Conservation (phyloP, 305 asterid genomes). For the Withania somnifera region DNA sequence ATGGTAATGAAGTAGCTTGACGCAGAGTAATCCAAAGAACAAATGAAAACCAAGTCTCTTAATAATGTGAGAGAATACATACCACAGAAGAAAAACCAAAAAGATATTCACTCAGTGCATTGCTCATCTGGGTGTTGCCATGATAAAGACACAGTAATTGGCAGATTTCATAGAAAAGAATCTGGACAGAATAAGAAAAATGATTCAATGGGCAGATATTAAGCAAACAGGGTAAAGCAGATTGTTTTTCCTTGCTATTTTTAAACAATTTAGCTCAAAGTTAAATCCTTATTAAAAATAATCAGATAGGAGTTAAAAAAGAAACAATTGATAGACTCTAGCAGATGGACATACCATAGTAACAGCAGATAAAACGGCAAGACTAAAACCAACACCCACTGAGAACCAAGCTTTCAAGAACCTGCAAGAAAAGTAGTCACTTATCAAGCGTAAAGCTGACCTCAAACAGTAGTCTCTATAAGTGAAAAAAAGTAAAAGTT, state of each 20-base stretch:
- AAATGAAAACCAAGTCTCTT: neutral
- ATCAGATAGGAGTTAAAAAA: neutral
- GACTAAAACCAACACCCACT: constrained; percentile 62
- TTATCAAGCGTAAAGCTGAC: neutral
- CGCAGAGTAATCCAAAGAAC: neutral
- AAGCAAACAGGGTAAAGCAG: neutral
- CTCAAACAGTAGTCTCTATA: neutral
- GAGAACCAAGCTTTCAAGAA: constrained; percentile 61
- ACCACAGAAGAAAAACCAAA: constrained; percentile 45
- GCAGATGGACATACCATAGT: constrained; percentile 29
- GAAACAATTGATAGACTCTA: neutral
- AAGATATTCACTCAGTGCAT: constrained; percentile 18
- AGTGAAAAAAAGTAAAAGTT: neutral
- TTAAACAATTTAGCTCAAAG: neutral
- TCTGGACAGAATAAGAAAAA: constrained; percentile 18
- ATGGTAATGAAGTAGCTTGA: neutral
- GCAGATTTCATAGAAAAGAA: constrained; percentile 42
- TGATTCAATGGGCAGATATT: neutral
- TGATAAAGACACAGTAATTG: constrained; percentile 25
- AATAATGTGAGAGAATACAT: constrained; percentile 14
- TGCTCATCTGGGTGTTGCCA: constrained; percentile 20
- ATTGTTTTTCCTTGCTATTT: neutral
- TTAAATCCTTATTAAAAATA: neutral
- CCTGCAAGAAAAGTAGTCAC: constrained; percentile 18
- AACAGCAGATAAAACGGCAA: constrained; percentile 50